Base-by-base conservation (phyloP, 2,329 filamentous ascomycete genomes). In the Beauveria australis region DNA sequence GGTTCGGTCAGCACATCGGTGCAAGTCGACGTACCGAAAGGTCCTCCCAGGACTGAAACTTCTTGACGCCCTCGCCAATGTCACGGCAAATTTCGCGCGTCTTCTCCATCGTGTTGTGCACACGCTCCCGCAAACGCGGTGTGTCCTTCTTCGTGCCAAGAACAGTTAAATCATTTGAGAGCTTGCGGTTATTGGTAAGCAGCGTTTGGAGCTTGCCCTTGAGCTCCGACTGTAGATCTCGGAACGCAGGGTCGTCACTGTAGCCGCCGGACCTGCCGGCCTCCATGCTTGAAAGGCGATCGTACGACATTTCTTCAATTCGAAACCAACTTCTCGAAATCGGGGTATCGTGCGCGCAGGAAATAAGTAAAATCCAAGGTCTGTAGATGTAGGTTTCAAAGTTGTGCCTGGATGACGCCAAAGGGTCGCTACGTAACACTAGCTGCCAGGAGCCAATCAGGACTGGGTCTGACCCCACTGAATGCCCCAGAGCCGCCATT, bases 21-120 rank as follows among this genome's bases (percentile, higher is more conserved):
- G 41, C 54, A 14, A 22, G 16, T 48, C 12, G 19, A 44, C 28
- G 66, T 80, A 92, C 89, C 71, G 87, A 90, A 56, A 91, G 86
- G 69, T 93, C 91, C 71, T 86, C 90, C 92, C 84, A 97, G 46
- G 83, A 83, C 72, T 95, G 89, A 52, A 97, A 84, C 75, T 89
- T 92, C 85, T 97, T 97, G 65, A 99, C 82, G 6, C 92, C 92
- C 69, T 97, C 92, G 66, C 91, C 94, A 63, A 96, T 89, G 60
- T 94, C 89, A 74, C 93, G 92, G 80, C 97, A 97, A 61, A 88
- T 84, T 61, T 88, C 84, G 61, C 90, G 87, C 37, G 92, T 92
- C 76, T 96, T 92, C 66, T 96, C 90, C 60, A 97, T 83, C 10
- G 92, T 80, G 68, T 89, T 88, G 72, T 94, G 91, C 28, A 99